A percentile compares a stretch with the other conserved stretches of the same genome.
Conservation (phyloP, 2,329 filamentous ascomycete species). For the Aspergillus fijiensis region DNA sequence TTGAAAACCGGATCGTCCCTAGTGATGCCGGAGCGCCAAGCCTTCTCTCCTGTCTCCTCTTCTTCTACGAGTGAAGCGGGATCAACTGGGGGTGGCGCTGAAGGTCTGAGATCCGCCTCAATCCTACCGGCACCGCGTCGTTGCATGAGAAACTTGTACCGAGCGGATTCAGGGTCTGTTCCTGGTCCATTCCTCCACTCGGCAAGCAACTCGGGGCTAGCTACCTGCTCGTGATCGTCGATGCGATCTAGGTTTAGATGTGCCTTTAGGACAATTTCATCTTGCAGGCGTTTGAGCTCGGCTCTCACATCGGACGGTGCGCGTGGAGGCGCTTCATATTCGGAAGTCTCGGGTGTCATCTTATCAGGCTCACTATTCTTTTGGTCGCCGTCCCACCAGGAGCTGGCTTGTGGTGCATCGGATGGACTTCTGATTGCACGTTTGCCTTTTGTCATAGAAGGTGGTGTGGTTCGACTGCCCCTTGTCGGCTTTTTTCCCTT, state of each 20-base stretch:
- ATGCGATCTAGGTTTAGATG: slow-evolving; percentile 9
- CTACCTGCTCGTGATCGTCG: too few relatives aligned
- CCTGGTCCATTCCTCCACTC: neutral
- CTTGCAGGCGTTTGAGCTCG: slow-evolving; percentile 22
- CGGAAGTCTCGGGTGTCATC: neutral
- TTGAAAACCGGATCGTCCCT: neutral
- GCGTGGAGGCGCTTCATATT: neutral
- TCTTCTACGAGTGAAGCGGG: neutral
- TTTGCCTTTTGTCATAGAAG: neutral
- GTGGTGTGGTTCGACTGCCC: neutral
- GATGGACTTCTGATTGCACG: neutral
- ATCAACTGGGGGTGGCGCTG: neutral
- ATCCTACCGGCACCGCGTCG: neutral
- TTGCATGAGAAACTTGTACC: neutral
- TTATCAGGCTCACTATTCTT: neutral
- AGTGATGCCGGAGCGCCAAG: neutral
- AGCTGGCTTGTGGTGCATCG: neutral
- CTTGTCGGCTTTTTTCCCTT: neutral
- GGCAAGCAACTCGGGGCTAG: neutral
- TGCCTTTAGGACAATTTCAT: slow-evolving; percentile 19
- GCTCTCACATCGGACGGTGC: slow-evolving; percentile 14
- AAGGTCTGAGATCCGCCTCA: neutral
- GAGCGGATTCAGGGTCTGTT: neutral
- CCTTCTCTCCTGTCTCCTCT: neutral
- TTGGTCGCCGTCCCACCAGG: neutral